Evolutionary conservation across 116 monocot species (phyloP).

Genomic region (Iris pallida): DNA sequence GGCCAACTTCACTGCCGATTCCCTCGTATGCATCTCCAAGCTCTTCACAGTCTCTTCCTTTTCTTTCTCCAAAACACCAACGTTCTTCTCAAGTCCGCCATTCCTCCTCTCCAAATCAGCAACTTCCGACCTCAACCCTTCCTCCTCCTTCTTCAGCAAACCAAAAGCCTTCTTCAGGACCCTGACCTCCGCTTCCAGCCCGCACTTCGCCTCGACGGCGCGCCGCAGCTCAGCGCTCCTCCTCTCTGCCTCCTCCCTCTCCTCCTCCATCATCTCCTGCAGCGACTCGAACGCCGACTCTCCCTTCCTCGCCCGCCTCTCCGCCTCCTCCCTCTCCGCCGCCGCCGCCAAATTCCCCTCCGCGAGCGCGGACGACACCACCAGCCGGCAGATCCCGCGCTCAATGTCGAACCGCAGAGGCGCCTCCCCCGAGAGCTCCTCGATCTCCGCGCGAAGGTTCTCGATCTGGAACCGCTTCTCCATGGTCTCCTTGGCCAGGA

Average conservation of each 20-base stretch:
- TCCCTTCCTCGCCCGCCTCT: slow-evolving; percentile 4
- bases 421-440: slow-evolving; percentile 5
- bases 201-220: not conserved
- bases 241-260: slow-evolving; percentile 17
- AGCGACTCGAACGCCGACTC: slow-evolving; percentile 2
- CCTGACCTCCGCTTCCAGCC: slow-evolving; percentile 7
- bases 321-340: slow-evolving; percentile 11
- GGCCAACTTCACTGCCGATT: not conserved
- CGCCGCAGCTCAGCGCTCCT: not conserved
- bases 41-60: not conserved
- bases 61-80: not conserved
- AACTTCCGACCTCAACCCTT: not conserved
- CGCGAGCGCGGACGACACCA: slow-evolving; percentile 15
- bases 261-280: slow-evolving; percentile 10
- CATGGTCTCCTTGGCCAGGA: slow-evolving; percentile 30
- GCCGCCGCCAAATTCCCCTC: not conserved
- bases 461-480: slow-evolving; percentile 27
- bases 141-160: slow-evolving; percentile 10
- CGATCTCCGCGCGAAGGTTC: slow-evolving; percentile 21
- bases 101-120: not conserved
- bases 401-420: slow-evolving; percentile 13
- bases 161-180: too few relatives aligned
- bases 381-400: slow-evolving; percentile 20
- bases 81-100: not conserved
- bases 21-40: not conserved